Evolutionary conservation across 257 asterid species (phyloP), one percentile per base, ranked within the genome.

Genomic region (Lavandula angustifolia): DNA sequence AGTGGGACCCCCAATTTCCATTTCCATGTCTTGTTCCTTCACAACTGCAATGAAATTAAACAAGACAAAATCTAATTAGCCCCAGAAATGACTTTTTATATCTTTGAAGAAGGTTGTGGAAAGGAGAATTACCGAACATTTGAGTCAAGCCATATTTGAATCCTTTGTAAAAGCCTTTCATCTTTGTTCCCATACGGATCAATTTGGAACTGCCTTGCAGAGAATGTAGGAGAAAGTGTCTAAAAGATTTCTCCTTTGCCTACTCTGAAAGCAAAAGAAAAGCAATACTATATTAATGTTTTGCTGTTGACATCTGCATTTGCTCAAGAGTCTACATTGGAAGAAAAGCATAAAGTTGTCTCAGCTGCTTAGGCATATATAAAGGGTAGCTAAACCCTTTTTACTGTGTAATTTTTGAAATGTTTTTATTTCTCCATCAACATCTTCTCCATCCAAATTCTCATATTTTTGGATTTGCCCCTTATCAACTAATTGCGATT

Each of bases 151-250:
- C 62, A 22, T 82, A 80, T 52, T 80, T 80, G 76, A 86, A 73
- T 58, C 95, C 95, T 73, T 84, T 84, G 49, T 73, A 89, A 55
- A 86, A 64, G 56, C 96, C 95, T 75, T 84, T 89, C 80, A 86
- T 84, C 59, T 76, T 86, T 27, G 91, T 78, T 64, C 84, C 90
- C 94, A 79, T 85, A 44, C 32, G 56, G 52, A 57, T 62, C 10
- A 40, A 22, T 0, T 22, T 22, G 27, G 27, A 22, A 22, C 27
- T 22, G 27, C 27, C 27, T 22, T 22, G 27, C 27, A 22, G 2
- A 59, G 54, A 57, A 67, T 41, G 65, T 55, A 64, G 72, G 66
- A 69, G 62, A 62, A 73, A 69, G 69, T 50, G 61, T 50, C 60
- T 74, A 75, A 42, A 18, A 66, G 43, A 49, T 59, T 52, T 77